Base-by-base conservation (phyloP, 2,329 filamentous ascomycete genomes). In the Juglanconis oblonga region DNA sequence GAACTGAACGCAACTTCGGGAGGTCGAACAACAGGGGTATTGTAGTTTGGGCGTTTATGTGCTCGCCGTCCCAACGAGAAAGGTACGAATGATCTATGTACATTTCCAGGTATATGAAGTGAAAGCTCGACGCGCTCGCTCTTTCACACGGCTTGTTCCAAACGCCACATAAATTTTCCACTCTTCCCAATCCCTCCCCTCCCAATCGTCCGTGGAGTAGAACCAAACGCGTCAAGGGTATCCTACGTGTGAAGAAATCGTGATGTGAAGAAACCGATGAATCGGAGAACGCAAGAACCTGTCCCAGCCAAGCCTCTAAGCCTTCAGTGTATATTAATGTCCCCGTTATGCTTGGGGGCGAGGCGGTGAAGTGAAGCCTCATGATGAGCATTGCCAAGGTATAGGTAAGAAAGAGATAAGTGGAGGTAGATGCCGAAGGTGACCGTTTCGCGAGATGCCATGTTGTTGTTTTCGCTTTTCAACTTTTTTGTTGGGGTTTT, bases 211-310 rank as follows among this genome's bases (percentile, higher is more conserved):
- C 13, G 10, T 29, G 6, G 9, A 44, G 61, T 44, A 52, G 61
- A 61, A 61, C 54, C 52, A 55, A 54, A 63, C 51, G 58, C 61
- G 58, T 60, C 61, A 63, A 63, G 61, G 61, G 61, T 63, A 63
- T 63, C 61, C 58, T 63, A 47, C 52, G 38, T 40, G 38, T 54
- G 38, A 52, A 54, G 52, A 58, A 38, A 38, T 50, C 32, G 45
- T 60, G 53, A 57, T 55, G 36, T 57, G 36, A 52, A 29, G 35
- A 58, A 57, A 47, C 42, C 11, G 33, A 53, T 35, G 44, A 52
- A 59, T 42, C 6, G 11, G 24, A 48, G 31, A 52, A 54, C 36
- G 33, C 8, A 38, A 38, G 45, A 49, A 45, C 29, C 48, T 48
- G 11, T 14, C 44, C 11, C 53, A 55, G 14, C 24, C 14, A 51